Base-by-base conservation (phyloP, 805 yeast species). In the Teunomyces funiuensis region DNA sequence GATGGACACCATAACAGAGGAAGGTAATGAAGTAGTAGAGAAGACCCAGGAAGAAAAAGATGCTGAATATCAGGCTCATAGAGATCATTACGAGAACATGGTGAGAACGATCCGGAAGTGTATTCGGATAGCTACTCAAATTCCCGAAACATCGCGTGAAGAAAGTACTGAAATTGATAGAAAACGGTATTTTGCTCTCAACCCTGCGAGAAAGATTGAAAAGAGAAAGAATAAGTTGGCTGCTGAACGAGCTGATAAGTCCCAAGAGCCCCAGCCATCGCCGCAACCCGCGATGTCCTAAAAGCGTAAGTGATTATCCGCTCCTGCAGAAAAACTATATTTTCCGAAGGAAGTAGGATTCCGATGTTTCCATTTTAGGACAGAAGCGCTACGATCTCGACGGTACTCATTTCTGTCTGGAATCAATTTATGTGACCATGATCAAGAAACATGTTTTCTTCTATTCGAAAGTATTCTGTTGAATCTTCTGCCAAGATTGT, bases 131-230 rank as follows among this genome's bases (percentile, higher is more conserved):
- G 72, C 85, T 5, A 68, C 70, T 44, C 61, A 60, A 1, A 55
- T 69, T 1, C 55, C 64, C 7, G 67, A 72, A 33, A 77, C 85
- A 0, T 61, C 80, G 2, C 69, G 77, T 33, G 86, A 83, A 39
- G 83, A 78, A 40, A 84, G 87, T 6, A 79, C 75, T 31, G 58
- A 57, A 15, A 80, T 84, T 20, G 87, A 82, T 40, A 79, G 77
- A 34, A 84, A 81, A 57, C 74, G 82, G 9, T 81, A 80, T 44
- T 81, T 73, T 50, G 76, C 83, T 40, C 62, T 80, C 37, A 80
- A 81, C 47, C 93, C 93, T 11, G 61, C 58, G 33, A 61, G 73
- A 43, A 54, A 78, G 34, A 53, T 79, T 28, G 80, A 78, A 51
- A 73, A 77, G 53, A 74, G 49, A 50, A 45, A 55, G 37, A 61